These are phyloP conservation scores for Quercus lobata DNA, from an alignment of 331 rosid genomes.

Conservation along the genomic window DNA sequence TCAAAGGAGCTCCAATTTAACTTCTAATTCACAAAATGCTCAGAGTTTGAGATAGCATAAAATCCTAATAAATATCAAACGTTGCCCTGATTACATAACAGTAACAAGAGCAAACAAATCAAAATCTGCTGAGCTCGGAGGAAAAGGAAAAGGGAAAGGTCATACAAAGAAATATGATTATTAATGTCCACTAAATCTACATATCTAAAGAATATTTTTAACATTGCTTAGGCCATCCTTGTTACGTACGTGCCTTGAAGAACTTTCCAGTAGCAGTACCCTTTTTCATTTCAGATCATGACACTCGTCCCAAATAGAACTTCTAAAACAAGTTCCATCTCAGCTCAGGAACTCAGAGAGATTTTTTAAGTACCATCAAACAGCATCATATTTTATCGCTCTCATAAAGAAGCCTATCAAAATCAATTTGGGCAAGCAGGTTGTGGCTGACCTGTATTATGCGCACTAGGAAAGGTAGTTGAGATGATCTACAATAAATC, in stretches of 20 bases:
- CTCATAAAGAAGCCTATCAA: not conserved
- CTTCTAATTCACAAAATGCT: conserved; percentile 3
- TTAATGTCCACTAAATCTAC: conserved; percentile 21
- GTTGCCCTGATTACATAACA: conserved; percentile 11
- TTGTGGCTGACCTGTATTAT: not conserved
- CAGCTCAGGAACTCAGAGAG: not conserved
- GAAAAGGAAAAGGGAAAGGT: not conserved
- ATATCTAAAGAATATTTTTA: conserved; percentile 1
- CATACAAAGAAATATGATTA: conserved; percentile 12
- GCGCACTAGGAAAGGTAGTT: conserved; percentile 4
- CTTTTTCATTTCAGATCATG: not conserved
- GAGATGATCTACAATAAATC: conserved; percentile 4
- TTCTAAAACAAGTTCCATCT: not conserved
- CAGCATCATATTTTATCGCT: not conserved
- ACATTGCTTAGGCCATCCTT: not conserved
- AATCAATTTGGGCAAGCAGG: not conserved
- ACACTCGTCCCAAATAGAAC: not conserved
- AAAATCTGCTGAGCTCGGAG: conserved; percentile 12
- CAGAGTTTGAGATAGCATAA: conserved; percentile 3
- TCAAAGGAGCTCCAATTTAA: not conserved
- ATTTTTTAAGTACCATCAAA: not conserved
- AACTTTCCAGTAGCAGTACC: not conserved
- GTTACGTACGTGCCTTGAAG: not conserved
- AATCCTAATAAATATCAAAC: conserved; percentile 8
- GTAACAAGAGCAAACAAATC: conserved; percentile 5